A percentile compares a stretch with the other conserved stretches of the same genome.
phyloP scores from a whole-genome alignment of 2,329 filamentous ascomycete genomes.

The Sporothrix pallida region DNA sequence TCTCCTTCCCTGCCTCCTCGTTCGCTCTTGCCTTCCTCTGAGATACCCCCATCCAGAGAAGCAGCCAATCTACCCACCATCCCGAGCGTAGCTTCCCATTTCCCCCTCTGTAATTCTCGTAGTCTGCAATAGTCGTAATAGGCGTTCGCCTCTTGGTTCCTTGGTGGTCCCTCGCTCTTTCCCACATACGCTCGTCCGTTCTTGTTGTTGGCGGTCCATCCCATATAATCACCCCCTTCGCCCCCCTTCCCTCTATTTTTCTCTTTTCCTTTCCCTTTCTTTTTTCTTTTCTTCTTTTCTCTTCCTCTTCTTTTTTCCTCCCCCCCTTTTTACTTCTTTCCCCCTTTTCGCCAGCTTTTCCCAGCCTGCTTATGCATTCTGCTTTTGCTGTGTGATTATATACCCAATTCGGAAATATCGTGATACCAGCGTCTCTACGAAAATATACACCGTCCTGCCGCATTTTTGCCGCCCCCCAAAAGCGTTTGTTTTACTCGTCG shows the following conservation, averaged over 20 bases:
- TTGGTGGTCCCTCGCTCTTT: neutral
- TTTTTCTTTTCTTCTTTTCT: conserved; percentile 27
- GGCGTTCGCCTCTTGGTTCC: neutral
- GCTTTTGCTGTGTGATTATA: conserved; percentile 38
- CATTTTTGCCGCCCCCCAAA: conserved; percentile 28
- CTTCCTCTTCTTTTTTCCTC: conserved; percentile 36
- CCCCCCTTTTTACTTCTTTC: conserved; percentile 37
- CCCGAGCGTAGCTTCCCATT: conserved; percentile 12
- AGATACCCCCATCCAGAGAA: conserved; percentile 24
- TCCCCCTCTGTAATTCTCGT: neutral
- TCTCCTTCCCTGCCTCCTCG: neutral
- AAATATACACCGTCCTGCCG: conserved; percentile 20
- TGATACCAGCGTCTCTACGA: conserved; percentile 32
- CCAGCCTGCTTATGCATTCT: conserved; percentile 38
- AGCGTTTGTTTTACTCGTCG: conserved; percentile 24
- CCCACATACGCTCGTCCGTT: conserved; percentile 12
- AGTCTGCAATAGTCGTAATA: neutral
- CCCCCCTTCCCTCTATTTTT: conserved; percentile 38
- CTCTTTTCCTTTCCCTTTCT: conserved; percentile 32
- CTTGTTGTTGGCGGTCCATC: conserved; percentile 25
- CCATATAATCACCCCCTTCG: conserved; percentile 36
- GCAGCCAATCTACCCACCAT: conserved; percentile 17
- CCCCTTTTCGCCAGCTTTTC: conserved; percentile 38
- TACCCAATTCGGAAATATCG: conserved; percentile 39
- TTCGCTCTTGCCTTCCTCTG: conserved; percentile 6